Conservation (phyloP, 1,284 basidiomycete genomes). For the Moesziomyces sp. region DNA sequence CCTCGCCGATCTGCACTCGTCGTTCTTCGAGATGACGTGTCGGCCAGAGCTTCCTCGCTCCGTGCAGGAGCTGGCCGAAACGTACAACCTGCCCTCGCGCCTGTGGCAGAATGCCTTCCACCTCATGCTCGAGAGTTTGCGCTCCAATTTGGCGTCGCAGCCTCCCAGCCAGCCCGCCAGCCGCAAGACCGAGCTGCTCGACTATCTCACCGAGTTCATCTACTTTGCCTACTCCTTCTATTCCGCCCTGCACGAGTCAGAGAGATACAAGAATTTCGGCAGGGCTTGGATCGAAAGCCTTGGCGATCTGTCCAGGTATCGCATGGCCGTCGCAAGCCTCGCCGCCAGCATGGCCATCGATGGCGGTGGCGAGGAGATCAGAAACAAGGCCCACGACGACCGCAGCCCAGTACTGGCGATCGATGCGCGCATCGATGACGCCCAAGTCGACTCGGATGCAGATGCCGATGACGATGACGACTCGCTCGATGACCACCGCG, state of each 20-base stretch:
- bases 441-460: conserved; percentile 18
- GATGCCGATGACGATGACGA: conserved; percentile 4
- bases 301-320: conserved; percentile 91
- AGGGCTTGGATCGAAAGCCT: conserved; percentile 93
- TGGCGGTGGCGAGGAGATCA: conserved; percentile 68
- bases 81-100: conserved; percentile 92
- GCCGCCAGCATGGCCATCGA: conserved; percentile 56
- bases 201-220: conserved; percentile 88
- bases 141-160: conserved; percentile 75
- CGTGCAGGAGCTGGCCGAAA: conserved; percentile 85
- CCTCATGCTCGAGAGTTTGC: conserved; percentile 86
- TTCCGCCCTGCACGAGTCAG: conserved; percentile 86
- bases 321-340: conserved; percentile 83
- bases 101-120: conserved; percentile 93
- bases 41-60: conserved; percentile 87
- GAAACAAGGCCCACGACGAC: conserved; percentile 16
- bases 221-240: conserved; percentile 96
- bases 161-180: conserved; percentile 67
- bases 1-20: conserved; percentile 87
- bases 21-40: conserved; percentile 84
- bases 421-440: conserved; percentile 33
- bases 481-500: neutral
- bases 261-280: conserved; percentile 77
- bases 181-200: conserved; percentile 68
- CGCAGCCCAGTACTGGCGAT: conserved; percentile 4